Evolutionary conservation across 306 rosid species (phyloP), one percentile per base, ranked within the genome.

Genomic region (Geum urbanum): DNA sequence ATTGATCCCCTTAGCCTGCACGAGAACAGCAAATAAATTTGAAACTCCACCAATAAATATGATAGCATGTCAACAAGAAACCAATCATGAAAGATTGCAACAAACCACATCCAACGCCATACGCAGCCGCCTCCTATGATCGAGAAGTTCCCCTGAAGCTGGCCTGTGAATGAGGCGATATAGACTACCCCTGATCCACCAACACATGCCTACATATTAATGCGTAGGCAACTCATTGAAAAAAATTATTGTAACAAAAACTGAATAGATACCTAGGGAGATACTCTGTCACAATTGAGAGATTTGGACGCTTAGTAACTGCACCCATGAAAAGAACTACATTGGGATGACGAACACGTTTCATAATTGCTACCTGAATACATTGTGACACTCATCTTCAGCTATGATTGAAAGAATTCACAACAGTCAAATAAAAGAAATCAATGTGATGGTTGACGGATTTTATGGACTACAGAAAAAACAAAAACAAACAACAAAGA

Each of bases 251-350:
- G 48, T 18, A 40, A 5, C 6, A 62, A 58, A 57, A 72, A 18
- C 64, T 45, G 22, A 37, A 64, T 58, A 27, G 57, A 70, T 80
- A 91, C 99, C 99, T 84, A 0, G 95, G 99, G 58, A 94, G 78
- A 76, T 91, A 94, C 75, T 94, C 99, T 32, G 97, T 94, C 77
- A 94, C 97, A 63, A 91, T 94, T 14, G 99, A 94, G 58, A 94
- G 84, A 83, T 91, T 83, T 13, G 99, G 97, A 47, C 89, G 79
- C 78, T 86, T 91, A 15, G 99, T 94, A 62, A 94, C 99, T 22
- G 96, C 97, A 37, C 97, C 99, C 99, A 94, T 94, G 86, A 94
- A 94, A 49, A 94, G 97, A 73, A 94, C 99, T 64, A 94, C 89
- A 73, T 91, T 91, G 41, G 97, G 99, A 86, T 91, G 99, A 60